Evolutionary conservation across 345 rosid species (phyloP).

Genomic region (Hibiscus tridactylites): DNA sequence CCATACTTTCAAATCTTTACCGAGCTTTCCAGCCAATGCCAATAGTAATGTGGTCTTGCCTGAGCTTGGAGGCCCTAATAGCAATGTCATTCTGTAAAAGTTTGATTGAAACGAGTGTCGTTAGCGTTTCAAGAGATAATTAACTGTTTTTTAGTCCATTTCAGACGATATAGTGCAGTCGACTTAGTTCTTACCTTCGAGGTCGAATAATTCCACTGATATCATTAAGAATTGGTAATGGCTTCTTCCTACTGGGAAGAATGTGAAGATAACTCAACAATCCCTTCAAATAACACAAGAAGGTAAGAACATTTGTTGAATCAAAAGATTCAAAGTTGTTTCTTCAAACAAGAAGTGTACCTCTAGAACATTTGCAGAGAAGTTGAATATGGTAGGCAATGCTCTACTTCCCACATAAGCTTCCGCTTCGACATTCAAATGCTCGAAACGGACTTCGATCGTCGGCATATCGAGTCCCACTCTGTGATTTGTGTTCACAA

Average conservation of each 20-base stretch:
- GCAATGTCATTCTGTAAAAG: not conserved
- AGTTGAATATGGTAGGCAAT: slow-evolving; percentile 51
- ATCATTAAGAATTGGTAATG: slow-evolving; percentile 1
- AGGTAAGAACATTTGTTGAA: not conserved
- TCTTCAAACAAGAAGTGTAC: slow-evolving; percentile 15
- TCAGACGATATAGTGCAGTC: too few species aligned
- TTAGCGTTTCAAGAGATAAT: too few species aligned
- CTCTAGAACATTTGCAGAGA: slow-evolving; percentile 38
- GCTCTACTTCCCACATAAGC: slow-evolving; percentile 59
- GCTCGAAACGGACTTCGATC: slow-evolving; percentile 81
- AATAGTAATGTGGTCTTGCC: slow-evolving; percentile 8
- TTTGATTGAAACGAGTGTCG: not conserved
- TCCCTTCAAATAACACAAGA: not conserved
- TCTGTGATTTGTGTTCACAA: slow-evolving; percentile 23
- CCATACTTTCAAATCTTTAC: slow-evolving; percentile 1
- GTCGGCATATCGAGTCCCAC: slow-evolving; percentile 84
- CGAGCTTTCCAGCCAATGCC: slow-evolving; percentile 3
- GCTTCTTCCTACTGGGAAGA: not conserved
- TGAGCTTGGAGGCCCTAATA: slow-evolving; percentile 5
- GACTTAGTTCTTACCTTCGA: not conserved
- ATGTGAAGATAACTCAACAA: not conserved
- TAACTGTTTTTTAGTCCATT: not conserved
- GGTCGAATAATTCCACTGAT: not conserved
- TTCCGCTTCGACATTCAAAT: slow-evolving; percentile 53
- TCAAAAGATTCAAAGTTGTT: slow-evolving; percentile 6